Evolutionary conservation across 2,329 filamentous ascomycete genomes (phyloP), one percentile per base, ranked within the genome.

Genomic region (Aphanocladium album): DNA sequence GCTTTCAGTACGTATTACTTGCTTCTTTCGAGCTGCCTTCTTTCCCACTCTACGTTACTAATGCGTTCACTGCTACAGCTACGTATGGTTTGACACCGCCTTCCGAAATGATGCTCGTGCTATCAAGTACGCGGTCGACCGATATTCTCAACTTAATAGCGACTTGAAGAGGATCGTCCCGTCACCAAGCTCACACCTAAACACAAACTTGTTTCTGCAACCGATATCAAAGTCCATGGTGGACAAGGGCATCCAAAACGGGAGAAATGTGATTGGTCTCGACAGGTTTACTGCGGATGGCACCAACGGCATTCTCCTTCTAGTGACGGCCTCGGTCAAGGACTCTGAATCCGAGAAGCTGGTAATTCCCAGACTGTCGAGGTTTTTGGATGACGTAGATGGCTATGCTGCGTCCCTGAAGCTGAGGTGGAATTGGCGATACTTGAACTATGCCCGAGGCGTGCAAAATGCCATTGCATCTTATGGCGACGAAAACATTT

Each of bases 31-130:
- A 30, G 30, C 30, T 30, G 5, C 30, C 9, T 9, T 9, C 5
- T 30, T 30, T 30, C 30, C 30, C 30, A 30, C 30, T 30, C 30
- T 30, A 30, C 30, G 30, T 30, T 30, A 46, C 19, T 8, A 46
- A 30, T 30, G 30, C 30, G 30, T 5, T 16, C 19, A 16, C 25
- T 8, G 30, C 62, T 55, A 37, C 53, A 71, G 68, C 47, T 71
- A 73, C 49, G 67, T 68, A 1, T 77, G 75, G 75, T 74, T 72
- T 63, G 73, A 73, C 0, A 60, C 67, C 9, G 65, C 70, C 0
- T 71, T 76, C 63, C 71, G 73, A 55, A 76, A 76, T 59, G 71
- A 76, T 50, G 65, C 69, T 0, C 68, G 68, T 19, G 68, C 76
- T 6, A 65, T 77, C 19, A 60, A 65, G 30, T 72, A 74, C 47